Evolutionary conservation across 306 rosid genomes (phyloP).

Genomic region (Cotoneaster glaucophyllus): DNA sequence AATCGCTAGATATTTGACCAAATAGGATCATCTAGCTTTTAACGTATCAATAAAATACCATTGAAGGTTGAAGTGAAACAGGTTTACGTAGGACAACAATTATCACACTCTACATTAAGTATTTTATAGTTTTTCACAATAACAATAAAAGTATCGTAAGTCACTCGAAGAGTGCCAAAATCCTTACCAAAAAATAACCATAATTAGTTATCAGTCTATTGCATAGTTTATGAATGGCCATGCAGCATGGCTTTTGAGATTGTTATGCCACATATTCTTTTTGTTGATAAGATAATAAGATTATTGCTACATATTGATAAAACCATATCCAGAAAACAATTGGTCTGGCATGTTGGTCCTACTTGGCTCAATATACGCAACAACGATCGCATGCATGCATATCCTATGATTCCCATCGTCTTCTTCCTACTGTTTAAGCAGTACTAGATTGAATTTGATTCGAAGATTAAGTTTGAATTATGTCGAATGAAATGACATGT

Average conservation of each 20-base stretch:
- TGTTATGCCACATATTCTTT: slow-evolving; percentile 9
- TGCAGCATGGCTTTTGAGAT: neutral
- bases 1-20: too few species aligned
- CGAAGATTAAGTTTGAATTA: neutral
- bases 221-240: too few species aligned
- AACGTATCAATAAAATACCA: too few species aligned
- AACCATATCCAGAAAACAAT: slow-evolving; percentile 12
- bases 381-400: neutral
- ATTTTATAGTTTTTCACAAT: too few species aligned
- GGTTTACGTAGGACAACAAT: too few species aligned
- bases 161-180: too few species aligned
- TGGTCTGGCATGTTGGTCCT: slow-evolving; percentile 1
- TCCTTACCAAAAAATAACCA: too few species aligned
- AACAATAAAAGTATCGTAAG: too few species aligned
- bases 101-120: too few species aligned
- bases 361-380: neutral
- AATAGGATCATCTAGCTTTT: too few species aligned
- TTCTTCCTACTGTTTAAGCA: neutral
- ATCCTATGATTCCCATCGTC: neutral
- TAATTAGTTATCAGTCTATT: too few species aligned
- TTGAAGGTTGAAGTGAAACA: too few species aligned
- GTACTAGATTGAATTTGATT: neutral
- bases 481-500: neutral
- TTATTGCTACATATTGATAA: neutral
- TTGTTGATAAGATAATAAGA: neutral